Evolutionary conservation across 768 basidiomycete genomes (phyloP), one percentile per base, ranked within the genome.

Genomic region (Phanerodontia chrysosporium): DNA sequence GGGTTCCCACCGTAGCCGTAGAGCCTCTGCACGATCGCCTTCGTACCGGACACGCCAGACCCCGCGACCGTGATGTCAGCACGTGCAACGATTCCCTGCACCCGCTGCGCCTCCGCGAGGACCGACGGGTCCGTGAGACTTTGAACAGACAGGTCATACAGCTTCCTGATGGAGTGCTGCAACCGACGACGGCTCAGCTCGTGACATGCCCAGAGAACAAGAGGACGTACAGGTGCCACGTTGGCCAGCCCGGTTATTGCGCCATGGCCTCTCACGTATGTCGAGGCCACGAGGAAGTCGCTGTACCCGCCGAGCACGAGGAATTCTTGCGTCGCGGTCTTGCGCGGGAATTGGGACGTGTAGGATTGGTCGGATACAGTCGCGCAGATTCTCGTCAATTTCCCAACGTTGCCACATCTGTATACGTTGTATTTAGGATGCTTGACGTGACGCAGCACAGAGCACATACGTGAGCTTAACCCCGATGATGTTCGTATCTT

Each of bases 241-340:
- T 95, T 95, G 8, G 82, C 92, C 21, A 95, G 84, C 48, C 94
- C 94, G 32, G 90, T 93, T 69, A 96, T 96, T 49, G 91, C 92
- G 49, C 95, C 95, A 65, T 95, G 87, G 2, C 81, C 92, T 61
- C 86, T 84, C 29, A 81, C 87, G 67, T 84, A 85, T 1, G 82
- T 70, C 6, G 91, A 83, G 3, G 94, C 84, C 32, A 88, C 75
- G 58, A 96, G 70, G 72, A 93, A 92, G 75, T 97, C 95, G 60
- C 81, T 78, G 72, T 83, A 97, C 9, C 94, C 95, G 42, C 92
- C 92, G 22, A 95, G 76, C 32, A 94, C 90, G 49, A 94, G 75
- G 78, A 97, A 96, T 18, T 87, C 86, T 0, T 83, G 82, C 28
- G 78, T 72, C 22, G 76, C 67, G 67, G 84, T 82, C 74, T 83